Evolutionary conservation across 2,329 filamentous ascomycete genomes (phyloP).

Genomic region (Verticillium isaacii): DNA sequence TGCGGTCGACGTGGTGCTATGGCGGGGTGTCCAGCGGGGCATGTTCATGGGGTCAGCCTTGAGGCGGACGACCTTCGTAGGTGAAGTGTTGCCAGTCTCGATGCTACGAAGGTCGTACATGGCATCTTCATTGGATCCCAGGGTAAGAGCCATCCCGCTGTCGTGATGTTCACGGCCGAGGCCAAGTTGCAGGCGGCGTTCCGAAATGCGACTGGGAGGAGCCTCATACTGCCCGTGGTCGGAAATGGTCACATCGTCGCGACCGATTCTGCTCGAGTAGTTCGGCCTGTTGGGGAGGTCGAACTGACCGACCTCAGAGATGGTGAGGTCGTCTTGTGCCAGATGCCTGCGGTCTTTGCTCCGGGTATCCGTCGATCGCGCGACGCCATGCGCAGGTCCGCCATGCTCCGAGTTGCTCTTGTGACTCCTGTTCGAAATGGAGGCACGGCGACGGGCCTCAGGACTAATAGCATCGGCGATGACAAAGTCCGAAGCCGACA

Average conservation of each 20-base stretch:
- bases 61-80: slow-evolving; percentile 37
- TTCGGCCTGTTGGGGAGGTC: not conserved
- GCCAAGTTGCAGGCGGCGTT: slow-evolving; percentile 5
- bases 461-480: slow-evolving; percentile 11
- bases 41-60: slow-evolving; percentile 45
- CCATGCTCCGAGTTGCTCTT: slow-evolving; percentile 5
- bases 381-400: slow-evolving; percentile 7
- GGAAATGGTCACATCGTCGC: slow-evolving; percentile 12
- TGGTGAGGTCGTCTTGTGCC: not conserved
- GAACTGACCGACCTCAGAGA: not conserved
- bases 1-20: slow-evolving; percentile 34
- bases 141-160: slow-evolving; percentile 15
- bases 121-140: slow-evolving; percentile 24
- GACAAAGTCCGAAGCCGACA: slow-evolving; percentile 9
- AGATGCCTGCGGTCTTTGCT: slow-evolving; percentile 4
- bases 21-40: slow-evolving; percentile 47
- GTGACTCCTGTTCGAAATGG: slow-evolving; percentile 17
- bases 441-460: slow-evolving; percentile 15
- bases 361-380: not conserved
- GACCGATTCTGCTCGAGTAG: slow-evolving; percentile 3
- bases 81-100: slow-evolving; percentile 4
- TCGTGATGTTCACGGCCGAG: slow-evolving; percentile 17
- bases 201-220: slow-evolving; percentile 11
- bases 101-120: slow-evolving; percentile 21
- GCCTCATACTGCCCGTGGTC: slow-evolving; percentile 13